These are phyloP conservation scores for Somion occarium DNA, from an alignment of 1,284 basidiomycete species.

Conservation along the genomic window DNA sequence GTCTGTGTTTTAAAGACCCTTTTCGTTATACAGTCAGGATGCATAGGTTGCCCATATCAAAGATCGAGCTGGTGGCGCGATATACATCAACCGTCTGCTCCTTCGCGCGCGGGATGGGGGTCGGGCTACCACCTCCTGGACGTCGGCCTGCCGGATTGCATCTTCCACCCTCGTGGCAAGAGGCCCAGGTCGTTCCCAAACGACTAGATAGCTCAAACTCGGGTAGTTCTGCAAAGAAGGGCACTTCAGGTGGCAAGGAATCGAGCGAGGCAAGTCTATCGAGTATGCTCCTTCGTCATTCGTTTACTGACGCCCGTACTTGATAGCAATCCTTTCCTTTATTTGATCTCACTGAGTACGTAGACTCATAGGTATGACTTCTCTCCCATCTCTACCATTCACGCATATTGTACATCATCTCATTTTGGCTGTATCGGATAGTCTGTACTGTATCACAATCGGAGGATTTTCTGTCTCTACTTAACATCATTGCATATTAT, in stretches of 20 bases:
- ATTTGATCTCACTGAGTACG: conserved; percentile 48
- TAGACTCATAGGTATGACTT: conserved; percentile 36
- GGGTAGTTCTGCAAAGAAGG: background rate
- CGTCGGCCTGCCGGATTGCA: conserved; percentile 37
- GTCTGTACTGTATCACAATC: background rate
- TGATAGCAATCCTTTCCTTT: conserved; percentile 36
- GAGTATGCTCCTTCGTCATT: too few species aligned
- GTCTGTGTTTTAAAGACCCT: too few species aligned
- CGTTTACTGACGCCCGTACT: too few species aligned
- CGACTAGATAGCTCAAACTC: too few species aligned
- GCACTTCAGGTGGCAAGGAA: background rate
- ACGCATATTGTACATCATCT: background rate
- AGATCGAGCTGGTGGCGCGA: conserved; percentile 56
- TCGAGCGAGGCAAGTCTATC: conserved; percentile 18
- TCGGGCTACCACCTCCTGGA: conserved; percentile 40
- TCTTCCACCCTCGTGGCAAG: conserved; percentile 12
- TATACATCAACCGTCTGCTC: conserved; percentile 58
- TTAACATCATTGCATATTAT: too few species aligned
- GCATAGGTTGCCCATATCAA: conserved; percentile 48
- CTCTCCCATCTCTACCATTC: background rate
- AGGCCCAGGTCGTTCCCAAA: too few species aligned
- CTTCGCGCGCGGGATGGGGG: conserved; percentile 42
- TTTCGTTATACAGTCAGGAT: conserved; percentile 43
- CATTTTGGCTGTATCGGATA: background rate
- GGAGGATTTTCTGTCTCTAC: background rate